Conservation (phyloP, 2,329 filamentous ascomycete species). For the Fusarium coicis region DNA sequence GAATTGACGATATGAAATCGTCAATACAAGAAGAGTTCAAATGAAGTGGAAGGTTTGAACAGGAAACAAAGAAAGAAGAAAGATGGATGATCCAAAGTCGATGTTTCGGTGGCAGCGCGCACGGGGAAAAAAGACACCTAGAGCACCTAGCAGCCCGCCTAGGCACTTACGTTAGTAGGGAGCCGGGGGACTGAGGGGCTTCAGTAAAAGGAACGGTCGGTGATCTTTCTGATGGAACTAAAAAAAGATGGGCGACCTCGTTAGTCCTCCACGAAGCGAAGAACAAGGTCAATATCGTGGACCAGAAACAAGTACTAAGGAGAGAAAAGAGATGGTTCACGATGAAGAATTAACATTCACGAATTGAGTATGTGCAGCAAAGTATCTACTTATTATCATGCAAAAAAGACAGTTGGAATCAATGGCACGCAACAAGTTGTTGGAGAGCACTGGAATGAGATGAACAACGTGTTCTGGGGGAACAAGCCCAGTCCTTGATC, state of each 20-base stretch:
- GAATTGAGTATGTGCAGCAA: neutral
- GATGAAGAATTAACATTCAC: neutral
- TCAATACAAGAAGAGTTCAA: conserved; percentile 15
- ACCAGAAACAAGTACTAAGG: neutral
- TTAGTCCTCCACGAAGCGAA: neutral
- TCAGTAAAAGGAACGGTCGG: conserved; percentile 1
- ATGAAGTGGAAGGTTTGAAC: conserved; percentile 11
- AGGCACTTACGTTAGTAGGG: neutral
- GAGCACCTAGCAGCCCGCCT: neutral
- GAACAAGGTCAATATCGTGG: neutral
- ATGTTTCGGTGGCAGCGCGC: conserved; percentile 17
- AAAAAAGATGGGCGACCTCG: neutral
- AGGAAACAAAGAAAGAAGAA: conserved; percentile 30
- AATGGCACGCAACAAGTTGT: conserved; percentile 7
- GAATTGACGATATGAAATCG: conserved; percentile 30
- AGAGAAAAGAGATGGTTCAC: neutral
- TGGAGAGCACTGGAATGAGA: conserved; percentile 26
- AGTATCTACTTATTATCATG: neutral
- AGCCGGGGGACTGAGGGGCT: conserved; percentile 10
- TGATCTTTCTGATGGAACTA: conserved; percentile 12
- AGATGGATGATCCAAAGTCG: conserved; percentile 35
- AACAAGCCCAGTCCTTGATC: conserved; percentile 36
- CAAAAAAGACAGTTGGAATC: conserved; percentile 3
- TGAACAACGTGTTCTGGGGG: conserved; percentile 36
- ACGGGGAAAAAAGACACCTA: conserved; percentile 34